These are phyloP conservation scores for Sherardia arvensis DNA, from an alignment of 257 asterid species.

Conservation along the genomic window DNA sequence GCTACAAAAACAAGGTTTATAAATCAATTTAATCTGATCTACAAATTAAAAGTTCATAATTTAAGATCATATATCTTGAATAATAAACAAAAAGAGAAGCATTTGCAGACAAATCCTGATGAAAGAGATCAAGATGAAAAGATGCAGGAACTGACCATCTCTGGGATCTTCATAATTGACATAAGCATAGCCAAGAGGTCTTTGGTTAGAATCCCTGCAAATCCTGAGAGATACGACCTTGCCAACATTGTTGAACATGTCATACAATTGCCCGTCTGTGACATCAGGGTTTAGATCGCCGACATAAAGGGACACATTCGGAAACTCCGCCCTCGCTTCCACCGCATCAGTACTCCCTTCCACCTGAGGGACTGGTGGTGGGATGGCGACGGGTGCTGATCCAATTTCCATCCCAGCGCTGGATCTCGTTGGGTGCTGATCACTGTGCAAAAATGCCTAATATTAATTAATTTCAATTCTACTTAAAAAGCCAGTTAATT, in stretches of 20 bases:
- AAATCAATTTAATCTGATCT: no score
- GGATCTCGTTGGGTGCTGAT: slow-evolving; percentile 23
- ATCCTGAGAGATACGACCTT: slow-evolving; percentile 62
- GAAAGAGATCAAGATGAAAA: no score
- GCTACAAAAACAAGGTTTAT: slow-evolving; percentile 32
- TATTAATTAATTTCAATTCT: background rate
- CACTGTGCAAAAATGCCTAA: no score
- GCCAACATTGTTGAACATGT: slow-evolving; percentile 60
- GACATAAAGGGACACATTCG: slow-evolving; percentile 50
- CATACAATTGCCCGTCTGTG: slow-evolving; percentile 53
- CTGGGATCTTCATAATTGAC: slow-evolving; percentile 53
- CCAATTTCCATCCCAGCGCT: slow-evolving; percentile 14
- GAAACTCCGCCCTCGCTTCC: slow-evolving; percentile 4
- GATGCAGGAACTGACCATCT: slow-evolving; percentile 38
- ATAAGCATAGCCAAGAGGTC: slow-evolving; percentile 60
- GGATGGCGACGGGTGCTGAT: slow-evolving; percentile 14
- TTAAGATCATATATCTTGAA: no score
- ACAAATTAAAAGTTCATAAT: no score
- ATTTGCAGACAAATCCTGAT: no score
- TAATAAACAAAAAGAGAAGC: no score
- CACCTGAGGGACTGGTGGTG: slow-evolving; percentile 20
- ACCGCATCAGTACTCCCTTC: background rate
- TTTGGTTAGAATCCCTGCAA: slow-evolving; percentile 54
- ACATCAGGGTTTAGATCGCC: slow-evolving; percentile 70
- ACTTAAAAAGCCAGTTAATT: background rate